Conservation (phyloP, 106 monocot genomes). For the Platanthera zijinensis region DNA sequence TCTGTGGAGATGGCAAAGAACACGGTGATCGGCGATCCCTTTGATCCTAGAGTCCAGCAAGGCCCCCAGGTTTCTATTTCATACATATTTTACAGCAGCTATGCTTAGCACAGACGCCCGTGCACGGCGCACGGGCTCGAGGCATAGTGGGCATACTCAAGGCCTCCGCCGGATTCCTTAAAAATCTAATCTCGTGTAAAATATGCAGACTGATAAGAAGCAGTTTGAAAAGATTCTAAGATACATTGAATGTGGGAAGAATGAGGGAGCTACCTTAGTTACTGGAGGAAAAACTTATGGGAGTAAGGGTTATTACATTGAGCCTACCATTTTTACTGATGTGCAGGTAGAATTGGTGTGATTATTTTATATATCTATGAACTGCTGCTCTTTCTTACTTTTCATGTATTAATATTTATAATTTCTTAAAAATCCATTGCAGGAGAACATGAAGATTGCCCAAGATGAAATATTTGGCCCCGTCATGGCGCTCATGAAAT, state of each 20-base stretch:
- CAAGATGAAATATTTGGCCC: conserved; percentile 51
- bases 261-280: conserved; percentile 55
- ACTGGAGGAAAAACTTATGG: conserved; percentile 70
- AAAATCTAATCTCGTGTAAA: not conserved
- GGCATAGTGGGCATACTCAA: too few relatives aligned
- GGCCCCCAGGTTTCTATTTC: conserved; percentile 63
- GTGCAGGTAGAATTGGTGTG: conserved; percentile 49
- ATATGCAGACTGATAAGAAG: conserved; percentile 43
- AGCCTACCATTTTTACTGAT: conserved; percentile 86
- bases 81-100: not conserved
- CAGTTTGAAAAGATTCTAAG: conserved; percentile 79
- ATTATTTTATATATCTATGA: too few relatives aligned
- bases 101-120: too few relatives aligned
- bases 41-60: conserved; percentile 53
- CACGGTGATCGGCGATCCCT: conserved; percentile 89
- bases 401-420: too few relatives aligned
- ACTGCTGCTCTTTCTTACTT: too few relatives aligned
- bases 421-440: too few relatives aligned
- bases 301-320: conserved; percentile 66
- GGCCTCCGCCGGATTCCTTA: too few relatives aligned
- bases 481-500: conserved; percentile 41
- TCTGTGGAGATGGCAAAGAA: conserved; percentile 35
- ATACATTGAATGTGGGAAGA: conserved; percentile 66
- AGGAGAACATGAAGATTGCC: conserved; percentile 29
- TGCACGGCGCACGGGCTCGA: too few relatives aligned